A percentile compares a stretch with the other conserved stretches of the same genome.
These are phyloP conservation scores for Aspergillus sclerotioniger DNA, from an alignment of 495 filamentous ascomycete species.

Conservation along the genomic window DNA sequence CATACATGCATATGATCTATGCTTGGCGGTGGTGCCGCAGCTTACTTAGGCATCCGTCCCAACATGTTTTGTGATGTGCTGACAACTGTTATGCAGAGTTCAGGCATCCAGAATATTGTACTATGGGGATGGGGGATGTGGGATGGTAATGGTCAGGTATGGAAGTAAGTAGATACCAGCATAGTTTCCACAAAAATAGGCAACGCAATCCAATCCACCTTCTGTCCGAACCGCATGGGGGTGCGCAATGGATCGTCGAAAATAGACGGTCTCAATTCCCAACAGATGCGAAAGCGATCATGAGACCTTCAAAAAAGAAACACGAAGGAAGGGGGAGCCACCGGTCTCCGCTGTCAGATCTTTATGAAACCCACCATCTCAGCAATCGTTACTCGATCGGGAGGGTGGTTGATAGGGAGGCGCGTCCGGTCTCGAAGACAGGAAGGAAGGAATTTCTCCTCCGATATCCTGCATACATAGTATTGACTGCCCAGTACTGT, in stretches of 20 bases:
- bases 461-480: background rate
- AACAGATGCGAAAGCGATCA: slow-evolving; percentile 6
- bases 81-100: background rate
- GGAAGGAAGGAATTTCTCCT: background rate
- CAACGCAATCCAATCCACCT: background rate
- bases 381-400: slow-evolving; percentile 5
- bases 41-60: background rate
- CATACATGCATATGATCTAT: slow-evolving; percentile 1
- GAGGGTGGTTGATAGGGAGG: background rate
- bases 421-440: background rate
- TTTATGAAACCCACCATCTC: slow-evolving; percentile 2
- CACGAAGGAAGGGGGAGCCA: background rate
- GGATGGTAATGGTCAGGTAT: background rate
- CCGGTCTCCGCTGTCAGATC: slow-evolving; percentile 12
- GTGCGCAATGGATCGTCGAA: background rate
- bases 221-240: slow-evolving; percentile 1
- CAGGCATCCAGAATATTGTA: background rate
- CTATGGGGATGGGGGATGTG: too few relatives aligned
- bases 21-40: background rate
- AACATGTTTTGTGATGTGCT: background rate
- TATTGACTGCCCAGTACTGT: background rate
- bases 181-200: background rate
- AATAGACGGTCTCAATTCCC: background rate
- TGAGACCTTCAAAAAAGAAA: slow-evolving; percentile 14
- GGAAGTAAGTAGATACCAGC: background rate